A percentile compares a stretch with the other conserved stretches of the same genome.
phyloP scores from a whole-genome alignment of 2,329 filamentous ascomycete species.

The Chaetomium globosum region DNA sequence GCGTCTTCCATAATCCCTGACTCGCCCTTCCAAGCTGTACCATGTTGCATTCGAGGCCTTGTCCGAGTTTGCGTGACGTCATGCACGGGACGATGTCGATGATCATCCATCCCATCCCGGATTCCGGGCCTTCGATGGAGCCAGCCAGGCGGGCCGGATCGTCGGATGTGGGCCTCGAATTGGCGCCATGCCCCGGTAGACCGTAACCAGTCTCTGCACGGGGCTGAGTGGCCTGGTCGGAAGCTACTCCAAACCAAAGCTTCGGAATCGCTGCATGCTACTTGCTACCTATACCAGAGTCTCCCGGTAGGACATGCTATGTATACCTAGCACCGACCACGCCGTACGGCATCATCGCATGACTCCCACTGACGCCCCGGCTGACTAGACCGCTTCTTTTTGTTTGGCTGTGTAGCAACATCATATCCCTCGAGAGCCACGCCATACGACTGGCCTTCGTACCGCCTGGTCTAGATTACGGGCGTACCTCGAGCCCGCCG shows the following conservation, averaged over 20 bases:
- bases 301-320: neutral
- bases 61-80: constrained; percentile 14
- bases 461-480: neutral
- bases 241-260: constrained; percentile 5
- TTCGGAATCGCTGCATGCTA: neutral
- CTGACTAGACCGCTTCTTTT: constrained; percentile 1
- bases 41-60: constrained; percentile 10
- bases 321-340: neutral
- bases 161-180: neutral
- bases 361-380: neutral
- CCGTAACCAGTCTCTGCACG: neutral
- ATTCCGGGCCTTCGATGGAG: neutral
- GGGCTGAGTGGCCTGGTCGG: neutral
- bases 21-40: neutral
- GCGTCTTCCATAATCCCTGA: neutral
- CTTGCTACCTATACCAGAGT: neutral
- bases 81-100: neutral
- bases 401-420: neutral
- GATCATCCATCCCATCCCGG: neutral
- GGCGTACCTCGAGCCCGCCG: neutral
- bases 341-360: neutral
- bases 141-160: constrained; percentile 12
- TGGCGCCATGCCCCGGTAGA: neutral
- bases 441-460: neutral
- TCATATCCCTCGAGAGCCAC: neutral